These are phyloP conservation scores for Cylindrotheca closterium DNA, from an alignment of 108 stramenopile genomes.

Conservation along the genomic window DNA sequence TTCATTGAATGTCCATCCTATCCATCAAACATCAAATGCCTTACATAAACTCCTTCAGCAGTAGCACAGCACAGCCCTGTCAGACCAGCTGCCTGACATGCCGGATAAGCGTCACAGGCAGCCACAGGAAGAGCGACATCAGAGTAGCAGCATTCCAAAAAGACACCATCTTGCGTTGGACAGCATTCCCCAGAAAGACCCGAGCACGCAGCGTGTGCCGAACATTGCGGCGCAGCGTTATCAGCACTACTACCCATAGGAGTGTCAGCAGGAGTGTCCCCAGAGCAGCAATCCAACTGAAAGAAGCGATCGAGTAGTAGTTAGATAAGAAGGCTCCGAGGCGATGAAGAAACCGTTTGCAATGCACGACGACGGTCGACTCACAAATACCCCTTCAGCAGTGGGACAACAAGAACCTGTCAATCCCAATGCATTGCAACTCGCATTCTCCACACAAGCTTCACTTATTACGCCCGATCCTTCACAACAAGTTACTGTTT, in stretches of 20 bases:
- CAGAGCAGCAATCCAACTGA: background rate
- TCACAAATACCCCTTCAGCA: background rate
- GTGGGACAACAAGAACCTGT: background rate
- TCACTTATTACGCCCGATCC: background rate
- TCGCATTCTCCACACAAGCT: background rate
- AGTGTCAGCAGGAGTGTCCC: background rate
- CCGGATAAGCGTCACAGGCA: background rate
- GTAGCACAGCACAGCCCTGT: background rate
- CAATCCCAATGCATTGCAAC: background rate
- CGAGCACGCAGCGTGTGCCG: background rate
- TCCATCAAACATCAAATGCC: background rate
- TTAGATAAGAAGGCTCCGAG: too few species aligned
- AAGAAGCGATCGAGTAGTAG: too few species aligned
- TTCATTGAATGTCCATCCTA: too few species aligned
- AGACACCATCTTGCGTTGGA: background rate
- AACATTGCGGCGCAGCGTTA: background rate
- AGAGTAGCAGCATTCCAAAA: background rate
- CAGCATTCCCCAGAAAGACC: background rate
- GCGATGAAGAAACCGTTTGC: too few species aligned
- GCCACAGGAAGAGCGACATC: too few species aligned
- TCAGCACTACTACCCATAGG: too few species aligned
- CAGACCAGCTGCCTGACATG: background rate
- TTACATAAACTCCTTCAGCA: background rate
- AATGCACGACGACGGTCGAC: too few species aligned
- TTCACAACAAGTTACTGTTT: background rate